These are phyloP conservation scores for Claviceps africana DNA, from an alignment of 2,329 filamentous ascomycete genomes.

Conservation along the genomic window DNA sequence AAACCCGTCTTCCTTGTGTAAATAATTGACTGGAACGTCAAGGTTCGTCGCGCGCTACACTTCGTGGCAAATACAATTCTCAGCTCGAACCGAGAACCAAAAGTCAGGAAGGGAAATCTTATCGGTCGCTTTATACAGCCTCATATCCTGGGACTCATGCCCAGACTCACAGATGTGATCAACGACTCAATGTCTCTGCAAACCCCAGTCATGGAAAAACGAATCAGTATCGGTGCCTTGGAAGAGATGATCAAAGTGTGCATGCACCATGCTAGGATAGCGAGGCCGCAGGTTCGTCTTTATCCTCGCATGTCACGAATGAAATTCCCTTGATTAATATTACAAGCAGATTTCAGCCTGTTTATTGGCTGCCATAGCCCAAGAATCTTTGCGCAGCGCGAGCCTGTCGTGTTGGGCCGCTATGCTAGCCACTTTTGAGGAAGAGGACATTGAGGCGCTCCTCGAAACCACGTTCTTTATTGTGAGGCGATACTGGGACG, in stretches of 20 bases:
- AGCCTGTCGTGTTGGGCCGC: slow-evolving; percentile 76
- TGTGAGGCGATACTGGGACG: slow-evolving; percentile 65
- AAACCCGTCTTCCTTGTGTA: not conserved
- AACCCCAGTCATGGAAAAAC: slow-evolving; percentile 52
- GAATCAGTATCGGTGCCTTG: slow-evolving; percentile 66
- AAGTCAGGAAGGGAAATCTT: slow-evolving; percentile 38
- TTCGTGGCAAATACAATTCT: slow-evolving; percentile 31
- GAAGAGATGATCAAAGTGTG: slow-evolving; percentile 76
- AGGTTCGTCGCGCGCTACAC: slow-evolving; percentile 35
- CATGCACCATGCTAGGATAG: slow-evolving; percentile 58
- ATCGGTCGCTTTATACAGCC: slow-evolving; percentile 66
- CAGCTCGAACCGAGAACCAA: slow-evolving; percentile 24
- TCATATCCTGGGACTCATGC: slow-evolving; percentile 77
- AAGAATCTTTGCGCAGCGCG: slow-evolving; percentile 58
- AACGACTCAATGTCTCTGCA: slow-evolving; percentile 48
- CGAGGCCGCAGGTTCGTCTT: slow-evolving; percentile 62
- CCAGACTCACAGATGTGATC: slow-evolving; percentile 63
- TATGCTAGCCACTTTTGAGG: slow-evolving; percentile 60
- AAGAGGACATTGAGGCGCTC: slow-evolving; percentile 64
- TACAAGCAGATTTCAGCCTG: slow-evolving; percentile 67
- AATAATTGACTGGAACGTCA: not conserved
- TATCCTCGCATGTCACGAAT: not conserved
- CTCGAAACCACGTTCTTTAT: slow-evolving; percentile 85
- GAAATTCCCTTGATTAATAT: not conserved
- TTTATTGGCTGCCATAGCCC: slow-evolving; percentile 67